phyloP scores from a whole-genome alignment of 345 rosid species.

The Hevea brasiliensis region DNA sequence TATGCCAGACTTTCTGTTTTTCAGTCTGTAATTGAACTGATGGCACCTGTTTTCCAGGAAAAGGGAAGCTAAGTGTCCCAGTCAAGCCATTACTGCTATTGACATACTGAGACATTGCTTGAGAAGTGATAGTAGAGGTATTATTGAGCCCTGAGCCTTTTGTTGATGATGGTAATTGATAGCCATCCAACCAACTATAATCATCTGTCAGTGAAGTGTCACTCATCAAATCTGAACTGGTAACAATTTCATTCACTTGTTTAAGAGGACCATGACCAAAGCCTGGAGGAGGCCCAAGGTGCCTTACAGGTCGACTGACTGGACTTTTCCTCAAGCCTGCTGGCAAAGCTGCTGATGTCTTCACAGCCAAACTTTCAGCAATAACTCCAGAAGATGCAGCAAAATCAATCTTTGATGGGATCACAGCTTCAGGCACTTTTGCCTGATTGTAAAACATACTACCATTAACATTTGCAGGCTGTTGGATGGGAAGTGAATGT shows the following conservation, averaged over 20 bases:
- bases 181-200: slow-evolving; percentile 98
- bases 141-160: slow-evolving; percentile 43
- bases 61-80: slow-evolving; percentile 68
- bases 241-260: slow-evolving; percentile 44
- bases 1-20: slow-evolving; percentile 53
- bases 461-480: slow-evolving; percentile 39
- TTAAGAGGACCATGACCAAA: slow-evolving; percentile 67
- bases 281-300: slow-evolving; percentile 95
- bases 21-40: slow-evolving; percentile 49
- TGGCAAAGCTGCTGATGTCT: slow-evolving; percentile 29
- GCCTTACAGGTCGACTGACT: slow-evolving; percentile 72
- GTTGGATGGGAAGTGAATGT: slow-evolving; percentile 42
- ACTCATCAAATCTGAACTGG: slow-evolving; percentile 36
- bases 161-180: slow-evolving; percentile 58
- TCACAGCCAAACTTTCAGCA: slow-evolving; percentile 44
- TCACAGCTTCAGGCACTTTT: slow-evolving; percentile 40
- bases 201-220: slow-evolving; percentile 59
- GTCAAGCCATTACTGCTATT: slow-evolving; percentile 47
- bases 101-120: slow-evolving; percentile 48
- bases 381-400: not conserved
- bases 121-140: slow-evolving; percentile 43
- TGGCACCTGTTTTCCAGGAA: slow-evolving; percentile 78
- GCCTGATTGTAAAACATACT: slow-evolving; percentile 43
- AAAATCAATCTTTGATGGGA: slow-evolving; percentile 46
- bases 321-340: slow-evolving; percentile 53